Conservation (phyloP, 768 basidiomycete genomes). For the Peribolospora baueri region DNA sequence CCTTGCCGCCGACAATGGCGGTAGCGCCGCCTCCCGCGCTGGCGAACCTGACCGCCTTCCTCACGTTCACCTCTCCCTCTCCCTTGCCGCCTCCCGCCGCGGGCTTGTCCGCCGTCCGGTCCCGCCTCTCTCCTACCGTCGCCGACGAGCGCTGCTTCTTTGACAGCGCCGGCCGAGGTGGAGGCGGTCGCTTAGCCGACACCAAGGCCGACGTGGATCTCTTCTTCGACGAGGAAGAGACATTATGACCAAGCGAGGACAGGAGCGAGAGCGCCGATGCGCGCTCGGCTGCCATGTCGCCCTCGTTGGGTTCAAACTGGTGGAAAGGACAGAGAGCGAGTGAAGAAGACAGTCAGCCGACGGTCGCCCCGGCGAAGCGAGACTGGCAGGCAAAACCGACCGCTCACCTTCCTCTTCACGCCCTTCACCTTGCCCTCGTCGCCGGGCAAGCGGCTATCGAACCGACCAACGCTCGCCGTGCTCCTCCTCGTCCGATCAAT, state of each 20-base stretch:
- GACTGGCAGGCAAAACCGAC: background rate
- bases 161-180: conserved; percentile 21
- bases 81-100: conserved; percentile 17
- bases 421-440: conserved; percentile 63
- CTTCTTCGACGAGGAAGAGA: background rate
- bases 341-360: background rate
- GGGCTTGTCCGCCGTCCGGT: conserved; percentile 17
- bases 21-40: conserved; percentile 44
- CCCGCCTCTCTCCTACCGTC: conserved; percentile 22
- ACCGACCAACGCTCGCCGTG: conserved; percentile 82
- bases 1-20: conserved; percentile 16
- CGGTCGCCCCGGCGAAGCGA: background rate
- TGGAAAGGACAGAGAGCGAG: background rate
- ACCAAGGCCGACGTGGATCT: no score
- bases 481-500: conserved; percentile 52
- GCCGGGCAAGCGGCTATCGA: conserved; percentile 69
- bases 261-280: conserved; percentile 49
- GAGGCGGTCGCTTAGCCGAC: background rate
- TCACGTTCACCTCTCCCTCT: conserved; percentile 42
- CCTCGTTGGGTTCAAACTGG: conserved; percentile 59
- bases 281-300: conserved; percentile 39
- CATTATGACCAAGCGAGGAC: conserved; percentile 40
- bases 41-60: conserved; percentile 62
- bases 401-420: conserved; percentile 66
- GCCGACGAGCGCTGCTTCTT: conserved; percentile 32